Base-by-base conservation (phyloP, 495 filamentous ascomycete species). In the Penicillium maclennaniae region DNA sequence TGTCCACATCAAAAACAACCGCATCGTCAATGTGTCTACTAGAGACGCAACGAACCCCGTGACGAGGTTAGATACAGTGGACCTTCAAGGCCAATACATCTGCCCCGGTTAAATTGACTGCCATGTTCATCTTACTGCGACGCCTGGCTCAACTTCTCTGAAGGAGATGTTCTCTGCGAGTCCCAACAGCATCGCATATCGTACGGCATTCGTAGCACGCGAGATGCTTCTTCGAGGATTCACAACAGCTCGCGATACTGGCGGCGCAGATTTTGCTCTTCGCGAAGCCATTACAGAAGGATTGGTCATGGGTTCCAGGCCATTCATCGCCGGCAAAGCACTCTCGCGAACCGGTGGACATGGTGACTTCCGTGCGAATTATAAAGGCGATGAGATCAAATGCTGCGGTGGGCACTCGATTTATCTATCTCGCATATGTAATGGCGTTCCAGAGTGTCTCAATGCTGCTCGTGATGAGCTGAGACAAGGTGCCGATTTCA, bases 41-140 rank as follows among this genome's bases (percentile, higher is more conserved):
- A 34, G 47, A 1, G 34, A 10, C 12, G 3, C 26, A 27, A n/a
- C 21, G 14, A 38, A 16, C 0, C 25, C n/a, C 6, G 9, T n/a
- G 12, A 19, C 40, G 12, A 7, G 38, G 38, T 5, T 16, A 9
- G 8, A 40, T 34, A 36, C 50, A 28, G 50, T 80, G 16, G 68
- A 80, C 50, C 54, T 72, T 7, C 55, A 66, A 0, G 73, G 71
- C 28, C 69, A 69, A 36, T 82, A 73, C 51, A 49, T 82, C n/a
- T 73, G 75, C 21, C 80, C 80, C 0, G 80, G 80, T 3, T 65
- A 83, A 0, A 79, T 81, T 14, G 80, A 83, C 60, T 71, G 69
- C 55, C 80, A 83, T 54, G 78, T 82, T 14, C 80, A 83, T 47
- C 63, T 83, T 28, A 62, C 60, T 15, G 67, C 78, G 1, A 70